phyloP scores from a whole-genome alignment of 2,329 filamentous ascomycete species.

The Beauveria sp. region DNA sequence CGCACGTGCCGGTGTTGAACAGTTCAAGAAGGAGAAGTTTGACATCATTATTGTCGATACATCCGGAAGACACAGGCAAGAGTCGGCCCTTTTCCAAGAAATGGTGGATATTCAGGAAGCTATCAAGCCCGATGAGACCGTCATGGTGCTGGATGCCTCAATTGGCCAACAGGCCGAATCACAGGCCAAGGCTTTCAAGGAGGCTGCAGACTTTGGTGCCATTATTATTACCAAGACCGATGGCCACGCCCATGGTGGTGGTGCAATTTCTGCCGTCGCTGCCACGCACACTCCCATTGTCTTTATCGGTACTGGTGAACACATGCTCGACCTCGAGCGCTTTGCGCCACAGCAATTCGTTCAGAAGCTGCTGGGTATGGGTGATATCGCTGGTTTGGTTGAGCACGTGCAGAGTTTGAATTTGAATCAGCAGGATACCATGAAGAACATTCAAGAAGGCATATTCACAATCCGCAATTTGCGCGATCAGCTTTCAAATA shows the following conservation, averaged over 20 bases:
- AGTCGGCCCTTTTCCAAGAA: constrained; percentile 90
- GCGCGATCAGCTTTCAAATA: constrained; percentile 90
- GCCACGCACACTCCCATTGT: constrained; percentile 96
- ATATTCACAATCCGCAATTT: constrained; percentile 94
- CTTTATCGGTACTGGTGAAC: constrained; percentile 95
- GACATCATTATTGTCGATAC: constrained; percentile 99
- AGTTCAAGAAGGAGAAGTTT: constrained; percentile 98
- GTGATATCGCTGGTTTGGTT: constrained; percentile 88
- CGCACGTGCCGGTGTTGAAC: constrained; percentile 89
- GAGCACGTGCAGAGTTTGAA: constrained; percentile 96
- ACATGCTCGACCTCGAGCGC: constrained; percentile 88
- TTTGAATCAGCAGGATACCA: constrained; percentile 95
- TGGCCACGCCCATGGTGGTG: constrained; percentile 88
- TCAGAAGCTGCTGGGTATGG: constrained; percentile 91
- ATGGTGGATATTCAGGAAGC: constrained; percentile 96
- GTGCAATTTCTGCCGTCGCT: constrained; percentile 94
- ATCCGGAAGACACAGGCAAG: constrained; percentile 87
- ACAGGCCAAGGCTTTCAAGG: constrained; percentile 94
- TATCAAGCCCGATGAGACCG: constrained; percentile 83
- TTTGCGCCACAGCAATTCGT: constrained; percentile 93
- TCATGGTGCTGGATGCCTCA: constrained; percentile 94
- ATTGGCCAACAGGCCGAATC: constrained; percentile 95
- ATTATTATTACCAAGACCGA: constrained; percentile 99
- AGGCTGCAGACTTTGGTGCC: constrained; percentile 90
- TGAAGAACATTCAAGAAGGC: constrained; percentile 96